Percentiles rank a stretch among this genome's conserved stretches.
These are phyloP conservation scores for Penicillium decumbens DNA, from an alignment of 2,329 filamentous ascomycete genomes.

Conservation along the genomic window DNA sequence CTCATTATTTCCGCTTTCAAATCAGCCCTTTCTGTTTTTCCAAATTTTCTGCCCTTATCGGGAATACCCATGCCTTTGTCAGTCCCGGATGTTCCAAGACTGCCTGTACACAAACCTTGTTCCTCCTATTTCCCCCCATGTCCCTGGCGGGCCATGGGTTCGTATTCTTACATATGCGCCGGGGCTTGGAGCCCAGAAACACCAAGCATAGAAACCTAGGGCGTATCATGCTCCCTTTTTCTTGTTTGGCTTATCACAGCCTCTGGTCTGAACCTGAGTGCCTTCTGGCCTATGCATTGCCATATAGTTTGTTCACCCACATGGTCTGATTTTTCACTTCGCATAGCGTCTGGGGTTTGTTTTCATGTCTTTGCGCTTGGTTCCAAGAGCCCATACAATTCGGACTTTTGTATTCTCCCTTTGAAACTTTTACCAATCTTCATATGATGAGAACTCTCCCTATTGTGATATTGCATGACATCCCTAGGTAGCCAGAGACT, in stretches of 20 bases:
- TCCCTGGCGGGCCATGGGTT: conserved; percentile 1
- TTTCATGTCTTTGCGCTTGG: conserved; percentile 13
- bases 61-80: conserved; percentile 32
- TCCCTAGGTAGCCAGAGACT: not conserved
- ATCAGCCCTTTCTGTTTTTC: conserved; percentile 17
- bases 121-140: not conserved
- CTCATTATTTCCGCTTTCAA: conserved; percentile 15
- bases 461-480: not conserved
- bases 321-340: conserved; percentile 30
- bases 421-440: conserved; percentile 5
- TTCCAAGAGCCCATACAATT: conserved; percentile 4
- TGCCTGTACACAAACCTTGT: conserved; percentile 26
- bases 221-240: not conserved
- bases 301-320: conserved; percentile 21
- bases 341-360: conserved; percentile 38
- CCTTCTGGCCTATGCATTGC: conserved; percentile 12
- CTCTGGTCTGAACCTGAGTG: conserved; percentile 1
- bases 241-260: not conserved
- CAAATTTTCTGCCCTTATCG: conserved; percentile 23
- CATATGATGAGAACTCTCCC: not conserved
- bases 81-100: conserved; percentile 22
- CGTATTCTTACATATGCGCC: conserved; percentile 2
- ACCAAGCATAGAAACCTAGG: not conserved
- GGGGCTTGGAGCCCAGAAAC: not conserved
- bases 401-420: conserved; percentile 14